Conservation (phyloP, 305 asterid species). For the Fraxinus floribunda region DNA sequence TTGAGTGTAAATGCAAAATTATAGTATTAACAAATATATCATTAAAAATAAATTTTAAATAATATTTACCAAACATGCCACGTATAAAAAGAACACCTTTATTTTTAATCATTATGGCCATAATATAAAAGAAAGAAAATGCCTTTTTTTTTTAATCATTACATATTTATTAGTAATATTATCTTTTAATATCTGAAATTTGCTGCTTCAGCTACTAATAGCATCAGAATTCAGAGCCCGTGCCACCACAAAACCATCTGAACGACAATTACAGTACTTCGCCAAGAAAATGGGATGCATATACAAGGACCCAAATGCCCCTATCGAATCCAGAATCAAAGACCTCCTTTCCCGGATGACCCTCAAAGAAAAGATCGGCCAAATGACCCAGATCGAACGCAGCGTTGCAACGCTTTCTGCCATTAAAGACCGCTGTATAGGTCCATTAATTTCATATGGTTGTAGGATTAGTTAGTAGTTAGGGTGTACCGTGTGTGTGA, state of each 20-base stretch:
- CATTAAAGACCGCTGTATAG: conserved; percentile 65
- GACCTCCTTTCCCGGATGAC: conserved; percentile 87
- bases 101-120: no score
- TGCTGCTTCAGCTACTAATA: not conserved
- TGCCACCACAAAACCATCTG: not conserved
- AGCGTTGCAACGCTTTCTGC: conserved; percentile 65
- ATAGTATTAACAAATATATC: no score
- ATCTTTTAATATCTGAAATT: not conserved
- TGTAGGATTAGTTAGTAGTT: not conserved
- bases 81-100: no score
- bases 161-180: no score
- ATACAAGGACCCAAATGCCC: conserved; percentile 60
- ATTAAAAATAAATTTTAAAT: no score
- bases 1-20: no score
- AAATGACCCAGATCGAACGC: conserved; percentile 92
- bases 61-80: no score
- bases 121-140: no score
- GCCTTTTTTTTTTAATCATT: no score
- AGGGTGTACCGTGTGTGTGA: not conserved
- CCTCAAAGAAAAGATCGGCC: conserved; percentile 73
- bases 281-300: conserved; percentile 48
- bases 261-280: not conserved
- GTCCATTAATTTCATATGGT: conserved; percentile 21
- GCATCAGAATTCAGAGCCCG: not conserved
- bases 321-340: conserved; percentile 65